Base-by-base conservation (phyloP, 805 yeast species). In the Priceomyces fermenticarens region DNA sequence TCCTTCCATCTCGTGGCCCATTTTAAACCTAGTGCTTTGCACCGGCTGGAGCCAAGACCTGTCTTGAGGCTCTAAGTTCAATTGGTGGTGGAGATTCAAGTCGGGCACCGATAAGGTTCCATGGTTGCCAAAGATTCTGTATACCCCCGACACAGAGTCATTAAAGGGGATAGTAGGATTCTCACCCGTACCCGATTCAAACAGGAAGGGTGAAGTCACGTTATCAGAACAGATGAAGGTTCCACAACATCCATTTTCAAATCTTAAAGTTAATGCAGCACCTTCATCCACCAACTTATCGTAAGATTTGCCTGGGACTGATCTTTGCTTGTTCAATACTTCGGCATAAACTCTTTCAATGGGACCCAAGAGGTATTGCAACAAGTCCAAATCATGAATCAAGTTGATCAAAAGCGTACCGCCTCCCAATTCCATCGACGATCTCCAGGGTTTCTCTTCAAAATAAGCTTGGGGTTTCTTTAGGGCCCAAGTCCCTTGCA, bases 121-220 rank as follows among this genome's bases (percentile, higher is more conserved):
- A 16, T 57, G 45, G 16, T 60, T 51, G 5, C 73, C 73, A 47
- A 68, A 68, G 5, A 68, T 53, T 26, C 73, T 45, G 45, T 68
- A 67, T 32, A 67, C 55, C 2, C 73, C 73, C 17, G 58, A 52
- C 12, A 64, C 43, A 9, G 49, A 55, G 9, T 44, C 52, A 41
- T 58, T 48, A 34, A 47, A 53, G 2, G 74, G 74, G 29, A 69
- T 51, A 14, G 63, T 63, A 2, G 74, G 73, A 44, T 69, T 69
- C 46, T 69, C 74, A 5, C 74, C 73, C 0, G 74, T 68, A 1
- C 72, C 71, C 3, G 58, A 52, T 50, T 68, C 74, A 37, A 69
- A 69, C 43, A 58, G 62, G 41, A 63, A 69, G 1, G 74, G 72
- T 9, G 70, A 64, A 2, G 62, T 55, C 25, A 67, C 67, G 39